Evolutionary conservation across 164 flowering plant species (phyloP), one percentile per base, ranked within the genome.

Genomic region (Stephania japonica): DNA sequence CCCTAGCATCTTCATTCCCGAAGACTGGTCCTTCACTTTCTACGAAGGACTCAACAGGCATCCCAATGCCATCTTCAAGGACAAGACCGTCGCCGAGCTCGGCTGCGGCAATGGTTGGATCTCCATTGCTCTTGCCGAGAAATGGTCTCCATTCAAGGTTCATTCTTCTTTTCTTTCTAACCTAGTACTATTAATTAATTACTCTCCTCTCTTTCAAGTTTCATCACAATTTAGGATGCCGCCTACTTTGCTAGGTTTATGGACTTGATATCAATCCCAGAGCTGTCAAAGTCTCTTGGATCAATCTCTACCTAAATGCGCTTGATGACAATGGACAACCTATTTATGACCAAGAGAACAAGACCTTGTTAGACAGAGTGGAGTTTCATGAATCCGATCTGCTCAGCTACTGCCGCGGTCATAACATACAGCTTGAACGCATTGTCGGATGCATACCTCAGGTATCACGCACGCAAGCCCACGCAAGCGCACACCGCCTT

Each of bases 101-200:
- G 99, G 99, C 13, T 95, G 99, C 80, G 98, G 99, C 50, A 95
- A 95, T 85, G 98, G 99, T 68, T 95, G 99, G 99, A 93, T 93
- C 80, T 83, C 98, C 67, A 93, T 95, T 75, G 99, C 97, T 41
- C 89, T 93, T 70, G 97, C 98, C 73, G 94, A 88, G 67, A 95
- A 95, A 72, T 95, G 98, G 97, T 80, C 81, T 62, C 99, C 99
- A 62, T 83, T 71, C 6, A 95, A 95, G 98, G 99, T 92, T 70
- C 42, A 43, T 25, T 70, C 6, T 66, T 27, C 27, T 27, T 62
- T 32, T 67, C 23, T 27, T 18, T 69, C 23, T 3, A 24, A 7
- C 3, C 2, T n/a, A n/a, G n/a, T n/a, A n/a, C n/a, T n/a, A n/a
- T n/a, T n/a, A 27, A 65, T 32, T 59, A 5, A 61, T 13, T 70